phyloP scores from a whole-genome alignment of 164 flowering plant genomes.

The Liquidambar formosana region DNA sequence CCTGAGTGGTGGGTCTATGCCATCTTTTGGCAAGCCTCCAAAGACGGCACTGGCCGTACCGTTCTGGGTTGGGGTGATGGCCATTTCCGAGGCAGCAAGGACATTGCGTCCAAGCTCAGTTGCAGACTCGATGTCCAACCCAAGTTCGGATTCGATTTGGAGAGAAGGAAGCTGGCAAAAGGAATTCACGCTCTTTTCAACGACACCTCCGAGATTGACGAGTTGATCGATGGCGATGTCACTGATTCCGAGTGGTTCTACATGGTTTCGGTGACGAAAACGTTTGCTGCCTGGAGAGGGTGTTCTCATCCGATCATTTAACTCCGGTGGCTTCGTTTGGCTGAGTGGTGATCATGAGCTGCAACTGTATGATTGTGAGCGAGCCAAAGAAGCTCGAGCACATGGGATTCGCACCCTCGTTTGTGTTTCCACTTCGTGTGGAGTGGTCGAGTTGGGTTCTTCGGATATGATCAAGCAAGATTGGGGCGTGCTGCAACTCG shows the following conservation, averaged over 20 bases:
- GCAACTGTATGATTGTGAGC: slow-evolving; percentile 17
- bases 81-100: slow-evolving; percentile 20
- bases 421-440: slow-evolving; percentile 28
- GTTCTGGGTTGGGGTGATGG: slow-evolving; percentile 32
- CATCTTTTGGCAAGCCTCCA: slow-evolving; percentile 36
- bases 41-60: slow-evolving; percentile 15
- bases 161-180: slow-evolving; percentile 2
- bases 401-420: slow-evolving; percentile 31
- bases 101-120: not conserved
- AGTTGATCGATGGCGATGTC: slow-evolving; percentile 11
- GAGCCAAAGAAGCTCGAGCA: slow-evolving; percentile 29
- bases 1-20: slow-evolving; percentile 38
- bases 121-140: not conserved
- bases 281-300: slow-evolving; percentile 12
- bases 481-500: slow-evolving; percentile 19
- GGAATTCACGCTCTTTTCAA: slow-evolving; percentile 7
- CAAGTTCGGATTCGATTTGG: slow-evolving; percentile 11
- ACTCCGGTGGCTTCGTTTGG: slow-evolving; percentile 24
- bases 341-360: slow-evolving; percentile 21
- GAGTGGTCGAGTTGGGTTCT: slow-evolving; percentile 36
- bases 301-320: slow-evolving; percentile 20
- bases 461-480: slow-evolving; percentile 23
- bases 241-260: slow-evolving; percentile 26
- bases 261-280: slow-evolving; percentile 19
- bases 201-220: slow-evolving; percentile 16